Percentiles rank a stretch among this genome's conserved stretches.
These are phyloP conservation scores for Capsella rubella DNA, from an alignment of 441 rosid genomes.

Conservation along the genomic window DNA sequence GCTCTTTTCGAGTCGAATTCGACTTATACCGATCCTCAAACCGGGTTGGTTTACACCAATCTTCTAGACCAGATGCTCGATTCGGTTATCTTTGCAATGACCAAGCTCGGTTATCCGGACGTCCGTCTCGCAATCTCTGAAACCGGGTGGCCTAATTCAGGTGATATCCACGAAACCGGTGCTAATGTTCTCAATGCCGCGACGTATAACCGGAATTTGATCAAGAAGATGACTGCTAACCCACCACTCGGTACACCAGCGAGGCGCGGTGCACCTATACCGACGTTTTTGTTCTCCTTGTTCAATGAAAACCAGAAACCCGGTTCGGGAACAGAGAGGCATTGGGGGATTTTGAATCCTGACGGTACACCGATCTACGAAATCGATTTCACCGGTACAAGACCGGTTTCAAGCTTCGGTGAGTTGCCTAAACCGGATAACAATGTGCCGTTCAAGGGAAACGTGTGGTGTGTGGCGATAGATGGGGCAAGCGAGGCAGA, in stretches of 20 bases:
- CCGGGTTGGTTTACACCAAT: constrained; percentile 61
- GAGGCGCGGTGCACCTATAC: constrained; percentile 60
- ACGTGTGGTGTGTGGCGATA: constrained; percentile 73
- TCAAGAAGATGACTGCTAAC: constrained; percentile 53
- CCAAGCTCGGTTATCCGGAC: constrained; percentile 59
- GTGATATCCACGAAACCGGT: constrained; percentile 75
- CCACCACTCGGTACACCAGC: constrained; percentile 83
- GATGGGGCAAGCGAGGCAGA: constrained; percentile 49
- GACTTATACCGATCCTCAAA: constrained; percentile 62
- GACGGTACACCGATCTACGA: constrained; percentile 61
- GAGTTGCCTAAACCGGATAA: constrained; percentile 57
- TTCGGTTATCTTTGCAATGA: constrained; percentile 61
- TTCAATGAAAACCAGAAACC: constrained; percentile 70
- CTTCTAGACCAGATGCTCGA: constrained; percentile 89
- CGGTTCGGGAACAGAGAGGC: constrained; percentile 81
- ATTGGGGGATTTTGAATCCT: constrained; percentile 67
- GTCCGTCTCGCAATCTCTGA: constrained; percentile 68
- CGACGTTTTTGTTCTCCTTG: constrained; percentile 70
- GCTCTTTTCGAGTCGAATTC: constrained; percentile 61
- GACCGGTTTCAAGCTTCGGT: constrained; percentile 33
- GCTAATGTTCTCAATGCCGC: constrained; percentile 80
- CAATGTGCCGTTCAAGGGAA: constrained; percentile 63
- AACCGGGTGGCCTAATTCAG: constrained; percentile 89
- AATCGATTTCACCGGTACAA: constrained; percentile 64
- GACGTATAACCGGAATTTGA: constrained; percentile 73